Percentiles rank a stretch among this genome's conserved stretches.
phyloP scores from a whole-genome alignment of 2,329 filamentous ascomycete genomes.

The Zymoseptoria ardabiliae region DNA sequence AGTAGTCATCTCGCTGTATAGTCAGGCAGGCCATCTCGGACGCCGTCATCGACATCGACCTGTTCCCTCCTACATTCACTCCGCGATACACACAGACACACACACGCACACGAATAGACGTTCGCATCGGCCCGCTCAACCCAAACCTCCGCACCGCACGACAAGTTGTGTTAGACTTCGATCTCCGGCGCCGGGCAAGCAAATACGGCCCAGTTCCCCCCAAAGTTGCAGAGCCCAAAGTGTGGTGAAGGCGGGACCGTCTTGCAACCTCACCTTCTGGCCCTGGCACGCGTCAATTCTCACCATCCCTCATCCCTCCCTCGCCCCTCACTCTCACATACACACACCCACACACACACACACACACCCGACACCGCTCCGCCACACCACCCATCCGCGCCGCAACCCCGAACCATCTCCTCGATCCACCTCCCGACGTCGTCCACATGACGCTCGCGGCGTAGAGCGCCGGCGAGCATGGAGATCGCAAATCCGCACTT shows the following conservation, averaged over 20 bases:
- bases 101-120: not conserved
- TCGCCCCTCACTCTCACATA: not conserved
- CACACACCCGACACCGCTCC: not conserved
- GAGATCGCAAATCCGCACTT: slow-evolving; percentile 22
- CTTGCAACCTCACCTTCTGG: not conserved
- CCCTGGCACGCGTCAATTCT: not conserved
- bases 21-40: not conserved
- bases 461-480: slow-evolving; percentile 19
- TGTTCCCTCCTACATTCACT: not conserved
- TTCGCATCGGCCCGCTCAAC: not conserved
- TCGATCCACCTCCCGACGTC: not conserved
- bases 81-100: not conserved
- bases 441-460: slow-evolving; percentile 9
- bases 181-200: not conserved
- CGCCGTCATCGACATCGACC: not conserved
- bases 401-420: not conserved
- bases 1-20: not conserved
- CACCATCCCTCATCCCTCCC: not conserved
- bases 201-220: not conserved
- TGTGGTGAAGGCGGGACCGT: not conserved
- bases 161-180: not conserved
- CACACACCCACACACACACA: not conserved
- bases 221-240: not conserved
- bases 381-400: not conserved
- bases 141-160: not conserved